A percentile compares a stretch with the other conserved stretches of the same genome.
phyloP scores from a whole-genome alignment of 208 protist genomes.

The Vickermania spadyakhi region DNA sequence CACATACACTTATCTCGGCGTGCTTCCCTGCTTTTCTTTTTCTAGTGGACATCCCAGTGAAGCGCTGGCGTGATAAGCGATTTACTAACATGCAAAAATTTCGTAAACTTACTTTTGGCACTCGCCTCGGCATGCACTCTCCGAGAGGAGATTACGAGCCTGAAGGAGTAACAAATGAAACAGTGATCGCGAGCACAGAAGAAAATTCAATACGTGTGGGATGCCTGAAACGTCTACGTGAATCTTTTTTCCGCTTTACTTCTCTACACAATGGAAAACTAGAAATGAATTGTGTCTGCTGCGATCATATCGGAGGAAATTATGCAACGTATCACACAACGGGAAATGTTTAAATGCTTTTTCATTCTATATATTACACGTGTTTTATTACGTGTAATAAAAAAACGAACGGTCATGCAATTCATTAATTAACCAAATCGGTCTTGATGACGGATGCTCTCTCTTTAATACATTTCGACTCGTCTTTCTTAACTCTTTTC shows the following conservation, averaged over 20 bases:
- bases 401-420: too few relatives aligned
- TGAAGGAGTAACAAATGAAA: conserved; percentile 23
- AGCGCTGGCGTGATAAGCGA: conserved; percentile 65
- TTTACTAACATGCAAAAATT: conserved; percentile 87
- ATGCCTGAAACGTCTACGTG: conserved; percentile 31
- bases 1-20: conserved; percentile 48
- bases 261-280: conserved; percentile 63
- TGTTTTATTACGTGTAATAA: too few relatives aligned
- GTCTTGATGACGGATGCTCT: too few relatives aligned
- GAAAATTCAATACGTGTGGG: conserved; percentile 7
- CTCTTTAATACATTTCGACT: too few relatives aligned
- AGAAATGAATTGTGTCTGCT: conserved; percentile 86
- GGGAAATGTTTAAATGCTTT: conserved; percentile 19
- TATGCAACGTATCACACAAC: conserved; percentile 72
- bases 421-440: too few relatives aligned
- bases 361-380: too few relatives aligned
- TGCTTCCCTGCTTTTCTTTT: conserved; percentile 64
- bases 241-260: conserved; percentile 72
- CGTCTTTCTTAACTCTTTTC: too few relatives aligned
- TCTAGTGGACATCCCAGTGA: conserved; percentile 69
- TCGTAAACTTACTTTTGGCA: conserved; percentile 78
- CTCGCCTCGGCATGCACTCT: conserved; percentile 88
- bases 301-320: conserved; percentile 84
- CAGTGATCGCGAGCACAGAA: conserved; percentile 3
- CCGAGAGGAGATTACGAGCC: conserved; percentile 86